These are phyloP conservation scores for Peronospora tabacina DNA, from an alignment of 352 stramenopile species.

Conservation along the genomic window DNA sequence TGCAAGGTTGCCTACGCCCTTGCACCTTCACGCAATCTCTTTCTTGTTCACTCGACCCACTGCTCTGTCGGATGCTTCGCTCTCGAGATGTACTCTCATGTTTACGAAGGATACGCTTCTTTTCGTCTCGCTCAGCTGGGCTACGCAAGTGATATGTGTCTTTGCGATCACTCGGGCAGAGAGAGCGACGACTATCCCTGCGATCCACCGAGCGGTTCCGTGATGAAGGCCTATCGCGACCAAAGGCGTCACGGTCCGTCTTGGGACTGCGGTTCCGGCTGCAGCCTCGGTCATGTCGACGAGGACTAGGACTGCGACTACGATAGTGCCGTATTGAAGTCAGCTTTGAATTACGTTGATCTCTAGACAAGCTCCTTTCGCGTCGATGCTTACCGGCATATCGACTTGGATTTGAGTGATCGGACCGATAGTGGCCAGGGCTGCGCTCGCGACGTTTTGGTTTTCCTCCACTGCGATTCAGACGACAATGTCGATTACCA, in stretches of 20 bases:
- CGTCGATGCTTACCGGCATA: slow-evolving; percentile 3
- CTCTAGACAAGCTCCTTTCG: slow-evolving; percentile 7
- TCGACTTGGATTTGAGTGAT: slow-evolving; percentile 1
- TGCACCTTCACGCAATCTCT: neutral
- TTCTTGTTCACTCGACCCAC: slow-evolving; percentile 8
- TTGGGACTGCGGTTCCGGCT: slow-evolving; percentile 5
- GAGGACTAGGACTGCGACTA: slow-evolving; percentile 18
- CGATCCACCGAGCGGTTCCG: slow-evolving; percentile 2
- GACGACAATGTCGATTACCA: neutral
- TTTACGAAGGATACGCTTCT: slow-evolving; percentile 2
- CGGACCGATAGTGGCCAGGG: neutral
- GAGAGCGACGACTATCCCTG: neutral
- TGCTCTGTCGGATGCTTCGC: slow-evolving; percentile 9
- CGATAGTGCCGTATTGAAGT: slow-evolving; percentile 1
- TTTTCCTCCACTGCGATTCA: slow-evolving; percentile 1
- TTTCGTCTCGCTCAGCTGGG: slow-evolving; percentile 1
- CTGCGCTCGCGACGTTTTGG: slow-evolving; percentile 9
- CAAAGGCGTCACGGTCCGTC: slow-evolving; percentile 20
- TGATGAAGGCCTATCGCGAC: slow-evolving; percentile 12
- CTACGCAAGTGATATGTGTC: slow-evolving; percentile 17
- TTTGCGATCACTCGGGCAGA: slow-evolving; percentile 3
- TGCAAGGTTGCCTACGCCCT: slow-evolving; percentile 2
- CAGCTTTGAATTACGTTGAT: slow-evolving; percentile 6
- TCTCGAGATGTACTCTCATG: slow-evolving; percentile 5
- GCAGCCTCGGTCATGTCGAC: slow-evolving; percentile 1